Percentiles rank a stretch among this genome's conserved stretches.
Conservation (phyloP, 2,329 filamentous ascomycete genomes). For the Botrytis aclada region DNA sequence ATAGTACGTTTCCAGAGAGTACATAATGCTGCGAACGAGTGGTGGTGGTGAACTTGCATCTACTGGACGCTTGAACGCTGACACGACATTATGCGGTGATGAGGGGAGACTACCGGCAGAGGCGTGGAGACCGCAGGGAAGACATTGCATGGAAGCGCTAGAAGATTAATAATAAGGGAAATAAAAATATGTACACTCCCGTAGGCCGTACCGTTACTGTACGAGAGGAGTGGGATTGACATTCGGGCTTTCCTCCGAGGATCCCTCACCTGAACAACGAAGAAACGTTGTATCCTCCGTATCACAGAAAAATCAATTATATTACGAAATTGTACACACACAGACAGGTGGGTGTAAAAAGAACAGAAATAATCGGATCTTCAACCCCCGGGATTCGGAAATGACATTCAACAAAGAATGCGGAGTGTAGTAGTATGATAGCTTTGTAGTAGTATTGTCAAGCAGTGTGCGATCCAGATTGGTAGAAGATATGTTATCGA, state of each 20-base stretch:
- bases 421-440: background rate
- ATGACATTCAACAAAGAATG: background rate
- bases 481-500: slow-evolving; percentile 4
- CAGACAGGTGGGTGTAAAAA: no score
- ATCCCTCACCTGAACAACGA: slow-evolving; percentile 1
- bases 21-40: slow-evolving; percentile 18
- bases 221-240: background rate
- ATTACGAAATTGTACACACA: background rate
- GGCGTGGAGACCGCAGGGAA: slow-evolving; percentile 11
- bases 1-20: slow-evolving; percentile 6
- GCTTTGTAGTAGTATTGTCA: background rate
- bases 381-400: background rate
- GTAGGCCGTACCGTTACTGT: background rate
- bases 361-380: background rate
- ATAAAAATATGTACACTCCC: slow-evolving; percentile 2
- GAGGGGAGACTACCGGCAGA: slow-evolving; percentile 17
- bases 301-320: background rate
- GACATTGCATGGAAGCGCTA: slow-evolving; percentile 17
- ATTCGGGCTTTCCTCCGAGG: slow-evolving; percentile 5
- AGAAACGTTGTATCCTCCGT: slow-evolving; percentile 3
- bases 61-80: slow-evolving; percentile 9
- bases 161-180: slow-evolving; percentile 17
- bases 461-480: background rate
- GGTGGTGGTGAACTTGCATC: slow-evolving; percentile 4
- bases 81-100: slow-evolving; percentile 18